phyloP scores from a whole-genome alignment of 805 yeast genomes.

The Yamadazyma takamatsuzukensis region DNA sequence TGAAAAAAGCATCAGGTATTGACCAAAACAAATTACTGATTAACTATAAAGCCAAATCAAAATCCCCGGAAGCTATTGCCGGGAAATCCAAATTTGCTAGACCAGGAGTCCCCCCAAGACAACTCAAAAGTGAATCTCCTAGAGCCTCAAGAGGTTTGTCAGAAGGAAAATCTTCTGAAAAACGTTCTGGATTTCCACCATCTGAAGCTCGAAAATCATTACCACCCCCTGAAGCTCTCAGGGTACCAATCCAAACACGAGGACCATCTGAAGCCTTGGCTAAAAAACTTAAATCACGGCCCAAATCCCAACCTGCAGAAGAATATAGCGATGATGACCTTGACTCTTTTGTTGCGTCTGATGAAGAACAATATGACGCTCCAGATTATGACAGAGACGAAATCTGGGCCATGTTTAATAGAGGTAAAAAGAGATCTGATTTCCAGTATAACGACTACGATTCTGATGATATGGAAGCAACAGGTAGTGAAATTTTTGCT shows the following conservation, averaged over 20 bases:
- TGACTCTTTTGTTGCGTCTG: slow-evolving; percentile 53
- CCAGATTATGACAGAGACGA: slow-evolving; percentile 76
- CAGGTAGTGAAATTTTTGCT: slow-evolving; percentile 80
- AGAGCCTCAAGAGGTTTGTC: neutral
- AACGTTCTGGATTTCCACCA: neutral
- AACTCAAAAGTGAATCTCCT: neutral
- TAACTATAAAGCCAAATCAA: slow-evolving; percentile 33
- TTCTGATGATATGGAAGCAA: slow-evolving; percentile 87
- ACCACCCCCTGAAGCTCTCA: slow-evolving; percentile 1
- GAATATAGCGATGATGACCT: slow-evolving; percentile 16
- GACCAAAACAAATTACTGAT: slow-evolving; percentile 44
- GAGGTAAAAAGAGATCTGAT: slow-evolving; percentile 51
- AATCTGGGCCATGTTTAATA: slow-evolving; percentile 82
- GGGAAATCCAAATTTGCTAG: neutral
- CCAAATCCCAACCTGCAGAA: slow-evolving; percentile 1
- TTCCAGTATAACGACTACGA: slow-evolving; percentile 41
- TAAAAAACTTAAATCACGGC: slow-evolving; percentile 37
- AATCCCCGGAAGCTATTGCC: slow-evolving; percentile 19
- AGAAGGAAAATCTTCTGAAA: neutral
- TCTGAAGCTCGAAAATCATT: neutral
- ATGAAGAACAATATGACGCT: slow-evolving; percentile 44
- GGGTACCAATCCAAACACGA: slow-evolving; percentile 43
- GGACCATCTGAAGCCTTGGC: slow-evolving; percentile 56
- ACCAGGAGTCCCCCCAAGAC: neutral
- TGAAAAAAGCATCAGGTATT: slow-evolving; percentile 63